These are phyloP conservation scores for Chenopodium berlandieri DNA, from an alignment of 148 eudicot species.

Conservation along the genomic window DNA sequence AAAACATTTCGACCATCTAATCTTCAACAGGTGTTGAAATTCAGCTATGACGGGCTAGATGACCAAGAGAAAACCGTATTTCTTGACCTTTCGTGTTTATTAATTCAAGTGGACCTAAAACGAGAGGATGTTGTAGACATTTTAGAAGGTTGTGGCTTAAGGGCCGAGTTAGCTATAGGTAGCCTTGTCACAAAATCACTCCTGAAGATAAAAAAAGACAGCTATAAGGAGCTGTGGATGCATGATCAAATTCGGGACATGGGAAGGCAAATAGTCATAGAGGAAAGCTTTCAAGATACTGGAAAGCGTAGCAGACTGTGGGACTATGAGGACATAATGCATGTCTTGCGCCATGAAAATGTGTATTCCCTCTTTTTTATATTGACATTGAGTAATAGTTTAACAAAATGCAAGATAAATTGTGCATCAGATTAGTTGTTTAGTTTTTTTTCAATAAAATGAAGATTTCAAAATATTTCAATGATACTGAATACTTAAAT, in stretches of 20 bases:
- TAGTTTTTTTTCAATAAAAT: too few relatives aligned
- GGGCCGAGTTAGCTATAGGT: conserved; percentile 39
- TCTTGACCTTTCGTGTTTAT: conserved; percentile 62
- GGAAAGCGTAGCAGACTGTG: conserved; percentile 56
- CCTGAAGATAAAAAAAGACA: conserved; percentile 32
- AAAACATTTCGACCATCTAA: conserved; percentile 30
- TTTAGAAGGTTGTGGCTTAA: conserved; percentile 47
- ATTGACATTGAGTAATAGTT: too few relatives aligned
- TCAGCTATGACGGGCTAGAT: conserved; percentile 55
- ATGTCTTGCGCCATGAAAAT: conserved; percentile 33
- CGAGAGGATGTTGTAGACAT: conserved; percentile 42
- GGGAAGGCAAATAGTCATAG: conserved; percentile 63
- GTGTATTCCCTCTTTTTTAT: conserved; percentile 21
- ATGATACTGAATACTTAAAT: too few relatives aligned
- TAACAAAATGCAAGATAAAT: neutral
- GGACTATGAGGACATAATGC: conserved; percentile 35
- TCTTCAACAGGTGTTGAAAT: conserved; percentile 46
- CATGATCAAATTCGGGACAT: conserved; percentile 72
- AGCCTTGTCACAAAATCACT: conserved; percentile 47
- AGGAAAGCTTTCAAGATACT: conserved; percentile 28
- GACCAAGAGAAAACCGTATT: conserved; percentile 43
- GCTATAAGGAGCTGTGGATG: conserved; percentile 43
- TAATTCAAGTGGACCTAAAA: conserved; percentile 39
- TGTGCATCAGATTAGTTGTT: neutral
- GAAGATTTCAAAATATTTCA: too few relatives aligned